Base-by-base conservation (phyloP, 352 stramenopile genomes). In the Pythium sp. region DNA sequence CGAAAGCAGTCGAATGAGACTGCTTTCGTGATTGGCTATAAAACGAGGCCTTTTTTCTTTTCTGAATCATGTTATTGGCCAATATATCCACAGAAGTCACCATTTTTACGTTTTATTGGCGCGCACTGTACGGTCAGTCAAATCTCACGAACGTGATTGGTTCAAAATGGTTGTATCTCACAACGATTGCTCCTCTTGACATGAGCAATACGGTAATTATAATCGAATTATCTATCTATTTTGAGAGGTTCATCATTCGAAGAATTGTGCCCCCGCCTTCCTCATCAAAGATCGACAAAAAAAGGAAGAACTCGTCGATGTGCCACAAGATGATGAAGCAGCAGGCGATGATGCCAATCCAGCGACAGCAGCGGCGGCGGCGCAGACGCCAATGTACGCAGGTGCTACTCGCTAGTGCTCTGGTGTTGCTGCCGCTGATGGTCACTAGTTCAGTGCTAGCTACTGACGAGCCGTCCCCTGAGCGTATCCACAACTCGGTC, bases 401-500 rank as follows among this genome's bases (percentile, higher is more conserved):
- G 18, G 7, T 9, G 5, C 15, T 11, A 3, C 18, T 51, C 43
- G 2, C 43, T 20, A 51, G 43, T n/a, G 41, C 5, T 41, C 8
- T 59, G 30, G 18, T 43, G 12, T 8, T 60, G 30, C 30, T 43
- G 1, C 1, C 26, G 7, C 24, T n/a, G 15, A 5, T 34, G 24
- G 8, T 22, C 43, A 7, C 30, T 3, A 11, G 3, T 22, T 30
- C 30, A 20, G 55, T 4, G 55, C 18, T 9, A 3, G 30, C 20
- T 2, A 14, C 15, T 30, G 30, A 43, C 28, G 55, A 41, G 30
- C 3, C 3, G 18, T 26, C 12, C 18, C 30, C 28, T 18, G 55
- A 60, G 7, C 18, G 30, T 30, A 43, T 60, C 28, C 55, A 60
- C 55, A 36, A 60, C 30, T 60, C 55, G 59, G 24, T 61, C 12